Evolutionary conservation across 129 eudicot species (phyloP), one percentile per base, ranked within the genome.

Genomic region (Helichrysum umbraculigerum): DNA sequence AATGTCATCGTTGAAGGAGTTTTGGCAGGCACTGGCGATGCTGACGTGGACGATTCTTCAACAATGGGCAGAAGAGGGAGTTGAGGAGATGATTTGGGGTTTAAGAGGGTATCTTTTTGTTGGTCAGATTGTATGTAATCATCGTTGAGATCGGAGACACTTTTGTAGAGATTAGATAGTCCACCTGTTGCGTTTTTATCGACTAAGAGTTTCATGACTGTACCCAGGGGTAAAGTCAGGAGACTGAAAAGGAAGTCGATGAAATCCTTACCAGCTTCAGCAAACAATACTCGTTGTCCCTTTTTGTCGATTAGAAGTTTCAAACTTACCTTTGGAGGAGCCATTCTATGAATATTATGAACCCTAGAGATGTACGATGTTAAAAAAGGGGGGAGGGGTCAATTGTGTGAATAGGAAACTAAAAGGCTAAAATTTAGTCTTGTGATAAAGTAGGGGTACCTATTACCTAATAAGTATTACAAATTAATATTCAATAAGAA

Each of bases 181-280:
- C 61, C 19, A 42, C 71, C 47, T 1, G 0, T 59, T 5, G 10
- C 42, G 41, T 17, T n/a, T 16, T 21, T 37, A 5, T 15, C 25
- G 28, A 22, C 21, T 17, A 74, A 5, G 19, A 74, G 78, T 4
- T 35, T 62, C 68, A 61, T 16, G 6, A 74, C 61, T 5, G 44
- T 25, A n/a, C 61, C 78, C 7, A 74, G 11, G 0, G 78, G 78
- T 41, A 74, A 8, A 22, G 70, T 66, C 6, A 74, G 60, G 30
- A 74, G 61, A 5, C 47, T 74, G 19, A 60, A 61, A 2, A 74
- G 42, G 21, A 74, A 74, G 25, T 74, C 78, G 2, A 74, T 7
- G 41, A 61, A 74, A 41, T 74, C 78, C 2, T 74, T 74, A 41
- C 61, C 14, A 2, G 70, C 62, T 61, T 74, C 78, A 7, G 71